Evolutionary conservation across 257 asterid species (phyloP), one percentile per base, ranked within the genome.

Genomic region (Solanum piurae): DNA sequence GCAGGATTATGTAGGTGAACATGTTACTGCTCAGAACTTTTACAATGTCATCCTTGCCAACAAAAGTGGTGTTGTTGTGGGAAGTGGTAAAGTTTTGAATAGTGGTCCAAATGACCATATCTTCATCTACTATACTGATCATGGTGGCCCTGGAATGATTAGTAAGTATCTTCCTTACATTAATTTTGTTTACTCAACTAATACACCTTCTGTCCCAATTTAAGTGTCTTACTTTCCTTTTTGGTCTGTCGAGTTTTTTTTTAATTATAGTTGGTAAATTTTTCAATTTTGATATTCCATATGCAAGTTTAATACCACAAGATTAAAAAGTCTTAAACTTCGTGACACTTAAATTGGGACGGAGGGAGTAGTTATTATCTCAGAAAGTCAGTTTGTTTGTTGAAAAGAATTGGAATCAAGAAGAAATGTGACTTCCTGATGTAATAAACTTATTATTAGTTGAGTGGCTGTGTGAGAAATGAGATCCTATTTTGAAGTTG

Each of bases 91-190:
- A 95, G 98, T 97, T 83, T 92, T 97, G 12, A 92, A 97, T 66
- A 97, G 99, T 71, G 96, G 98, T 83, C 98, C 98, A 33, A 91
- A 96, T 84, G 99, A 96, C 89, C 98, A 93, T 79, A 94, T 97
- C 82, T 97, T 97, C 89, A 73, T 97, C 64, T 97, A 91, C 88
- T 97, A 96, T 87, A 73, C 99, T 7, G 99, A 97, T 90, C 99
- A 96, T 86, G 99, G 99, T 66, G 98, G 98, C 72, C 98, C 99
- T 87, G 98, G 99, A 25, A 90, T 96, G 16, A 98, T 97, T 71
- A 96, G 99, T 97, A 60, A 55, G 64, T 55, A 55, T 55, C 64
- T 55, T 18, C 3, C 64, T 55, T 3, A 20, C 64, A 55, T 55
- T 55, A 55, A 55, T 52, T 52, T 52, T 16, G 62, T 2, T 49